Evolutionary conservation across 176 grass and related monocot species (phyloP).

Genomic region (Aechmea fasciata): DNA sequence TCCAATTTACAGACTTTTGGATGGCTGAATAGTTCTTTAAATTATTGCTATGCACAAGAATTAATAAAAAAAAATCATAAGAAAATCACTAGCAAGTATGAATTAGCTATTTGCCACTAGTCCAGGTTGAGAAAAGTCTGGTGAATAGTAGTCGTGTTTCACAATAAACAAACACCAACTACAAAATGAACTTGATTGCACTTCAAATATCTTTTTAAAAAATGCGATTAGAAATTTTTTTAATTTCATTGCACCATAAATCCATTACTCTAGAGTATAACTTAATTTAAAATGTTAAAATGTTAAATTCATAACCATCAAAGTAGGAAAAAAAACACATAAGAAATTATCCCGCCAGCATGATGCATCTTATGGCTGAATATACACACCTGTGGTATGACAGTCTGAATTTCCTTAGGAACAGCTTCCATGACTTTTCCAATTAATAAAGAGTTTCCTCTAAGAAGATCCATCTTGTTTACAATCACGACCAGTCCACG

Average conservation of each 20-base stretch:
- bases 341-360: not conserved
- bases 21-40: too few species aligned
- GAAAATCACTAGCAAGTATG: too few species aligned
- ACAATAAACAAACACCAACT: too few species aligned
- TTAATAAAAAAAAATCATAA: too few species aligned
- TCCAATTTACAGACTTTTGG: too few species aligned
- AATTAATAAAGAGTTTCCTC: slow-evolving; percentile 40
- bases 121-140: too few species aligned
- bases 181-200: not conserved
- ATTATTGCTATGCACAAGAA: too few species aligned
- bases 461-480: slow-evolving; percentile 98
- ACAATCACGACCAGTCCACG: slow-evolving; percentile 83
- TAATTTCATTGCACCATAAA: not conserved
- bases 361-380: not conserved
- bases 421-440: slow-evolving; percentile 66
- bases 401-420: slow-evolving; percentile 83
- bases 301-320: slow-evolving; percentile 4
- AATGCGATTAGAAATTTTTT: not conserved
- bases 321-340: not conserved
- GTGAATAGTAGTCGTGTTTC: too few species aligned
- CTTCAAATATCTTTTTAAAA: not conserved
- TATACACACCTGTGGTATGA: slow-evolving; percentile 70
- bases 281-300: not conserved
- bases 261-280: not conserved
- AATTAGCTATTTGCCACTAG: too few species aligned